phyloP scores from a whole-genome alignment of 2,329 filamentous ascomycete species.

The Alternaria arborescens region DNA sequence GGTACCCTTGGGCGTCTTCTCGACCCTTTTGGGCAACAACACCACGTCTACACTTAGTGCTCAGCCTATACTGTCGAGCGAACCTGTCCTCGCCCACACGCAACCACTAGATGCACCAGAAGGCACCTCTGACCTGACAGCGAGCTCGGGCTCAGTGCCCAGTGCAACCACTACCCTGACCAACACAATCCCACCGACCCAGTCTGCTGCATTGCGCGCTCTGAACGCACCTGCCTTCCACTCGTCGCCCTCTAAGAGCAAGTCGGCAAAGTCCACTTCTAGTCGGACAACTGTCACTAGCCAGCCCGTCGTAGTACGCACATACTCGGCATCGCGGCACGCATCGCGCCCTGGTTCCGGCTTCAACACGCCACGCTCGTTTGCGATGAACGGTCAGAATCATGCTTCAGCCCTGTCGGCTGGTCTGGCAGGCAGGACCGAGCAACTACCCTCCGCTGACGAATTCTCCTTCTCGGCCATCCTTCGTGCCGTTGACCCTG shows the following conservation, averaged over 20 bases:
- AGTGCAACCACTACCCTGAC: slow-evolving; percentile 49
- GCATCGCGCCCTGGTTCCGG: slow-evolving; percentile 46
- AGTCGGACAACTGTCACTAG: slow-evolving; percentile 52
- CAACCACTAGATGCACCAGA: slow-evolving; percentile 40
- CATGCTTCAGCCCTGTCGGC: slow-evolving; percentile 42
- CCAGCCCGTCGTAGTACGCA: slow-evolving; percentile 56
- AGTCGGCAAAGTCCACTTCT: slow-evolving; percentile 49
- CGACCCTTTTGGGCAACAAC: slow-evolving; percentile 41
- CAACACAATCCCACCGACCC: slow-evolving; percentile 48
- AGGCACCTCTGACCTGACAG: slow-evolving; percentile 40
- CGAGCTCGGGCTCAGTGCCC: slow-evolving; percentile 45
- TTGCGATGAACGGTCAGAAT: slow-evolving; percentile 41
- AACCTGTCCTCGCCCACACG: slow-evolving; percentile 38
- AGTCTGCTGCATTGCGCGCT: slow-evolving; percentile 50
- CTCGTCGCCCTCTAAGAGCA: slow-evolving; percentile 41
- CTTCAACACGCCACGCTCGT: slow-evolving; percentile 43
- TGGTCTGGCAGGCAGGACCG: slow-evolving; percentile 38
- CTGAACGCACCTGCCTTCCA: slow-evolving; percentile 51
- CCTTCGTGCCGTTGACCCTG: slow-evolving; percentile 64
- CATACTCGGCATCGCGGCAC: slow-evolving; percentile 50
- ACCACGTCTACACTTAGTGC: slow-evolving; percentile 28
- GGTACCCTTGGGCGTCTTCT: slow-evolving; percentile 43
- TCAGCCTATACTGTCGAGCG: slow-evolving; percentile 23
- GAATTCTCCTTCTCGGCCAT: slow-evolving; percentile 66
- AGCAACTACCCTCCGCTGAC: slow-evolving; percentile 56